These are phyloP conservation scores for Fomes fomentarius DNA, from an alignment of 1,284 basidiomycete genomes.

Conservation along the genomic window DNA sequence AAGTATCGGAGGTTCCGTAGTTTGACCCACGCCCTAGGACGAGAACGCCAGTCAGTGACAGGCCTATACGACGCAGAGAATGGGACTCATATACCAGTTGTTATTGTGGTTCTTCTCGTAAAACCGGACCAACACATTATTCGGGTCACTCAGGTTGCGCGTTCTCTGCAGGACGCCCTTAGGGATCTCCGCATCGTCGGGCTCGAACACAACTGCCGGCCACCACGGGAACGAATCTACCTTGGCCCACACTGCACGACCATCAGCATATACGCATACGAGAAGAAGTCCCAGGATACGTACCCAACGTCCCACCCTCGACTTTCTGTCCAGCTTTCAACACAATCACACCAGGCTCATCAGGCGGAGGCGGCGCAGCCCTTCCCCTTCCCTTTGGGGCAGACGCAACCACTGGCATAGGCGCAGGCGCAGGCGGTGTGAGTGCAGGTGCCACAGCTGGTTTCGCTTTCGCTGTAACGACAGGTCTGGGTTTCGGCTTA, in stretches of 20 bases:
- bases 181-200: conserved; percentile 43
- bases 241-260: conserved; percentile 51
- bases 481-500: no score
- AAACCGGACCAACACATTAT: conserved; percentile 50
- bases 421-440: not conserved
- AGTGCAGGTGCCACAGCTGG: no score
- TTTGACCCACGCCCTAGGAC: conserved; percentile 42
- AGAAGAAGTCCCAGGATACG: no score
- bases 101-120: conserved; percentile 46
- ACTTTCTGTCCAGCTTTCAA: conserved; percentile 34
- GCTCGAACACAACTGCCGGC: conserved; percentile 46
- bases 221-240: conserved; percentile 48
- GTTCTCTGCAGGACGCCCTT: conserved; percentile 32
- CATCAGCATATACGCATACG: no score
- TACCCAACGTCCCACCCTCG: conserved; percentile 43
- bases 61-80: no score
- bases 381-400: not conserved
- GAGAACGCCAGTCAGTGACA: no score
- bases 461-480: no score
- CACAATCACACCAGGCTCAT: conserved; percentile 25
- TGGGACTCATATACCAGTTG: no score
- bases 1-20: conserved; percentile 41
- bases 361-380: not conserved
- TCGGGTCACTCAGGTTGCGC: conserved; percentile 16
- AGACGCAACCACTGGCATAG: not conserved